Conservation (phyloP, 2,329 filamentous ascomycete species). For the Niveomyces coronatus region DNA sequence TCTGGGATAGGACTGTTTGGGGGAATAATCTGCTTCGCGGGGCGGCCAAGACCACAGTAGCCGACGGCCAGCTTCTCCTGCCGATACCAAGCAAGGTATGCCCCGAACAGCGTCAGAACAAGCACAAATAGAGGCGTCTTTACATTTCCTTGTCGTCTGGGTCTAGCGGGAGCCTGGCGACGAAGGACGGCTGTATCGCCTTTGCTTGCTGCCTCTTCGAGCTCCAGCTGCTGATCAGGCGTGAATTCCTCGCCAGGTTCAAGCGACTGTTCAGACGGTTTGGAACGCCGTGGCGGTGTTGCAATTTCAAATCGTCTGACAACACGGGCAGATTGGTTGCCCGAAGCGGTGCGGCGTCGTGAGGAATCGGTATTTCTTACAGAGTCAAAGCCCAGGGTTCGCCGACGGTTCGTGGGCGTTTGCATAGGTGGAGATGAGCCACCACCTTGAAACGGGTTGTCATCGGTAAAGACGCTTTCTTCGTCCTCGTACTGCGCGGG, state of each 20-base stretch:
- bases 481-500: constrained; percentile 29
- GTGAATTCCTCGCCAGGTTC: constrained; percentile 88
- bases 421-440: constrained; percentile 52
- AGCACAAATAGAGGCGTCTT: constrained; percentile 62
- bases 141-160: constrained; percentile 34
- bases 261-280: constrained; percentile 29
- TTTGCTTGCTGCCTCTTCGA: constrained; percentile 55
- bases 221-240: constrained; percentile 74
- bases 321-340: constrained; percentile 18
- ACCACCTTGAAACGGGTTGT: constrained; percentile 90
- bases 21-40: constrained; percentile 41
- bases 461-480: constrained; percentile 64
- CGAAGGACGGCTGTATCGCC: constrained; percentile 37
- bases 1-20: constrained; percentile 52
- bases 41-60: constrained; percentile 77
- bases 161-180: constrained; percentile 27
- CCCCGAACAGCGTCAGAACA: constrained; percentile 56
- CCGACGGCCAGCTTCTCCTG: constrained; percentile 95
- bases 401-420: constrained; percentile 39
- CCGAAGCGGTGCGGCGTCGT: constrained; percentile 34
- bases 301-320: constrained; percentile 51
- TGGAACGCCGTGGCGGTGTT: constrained; percentile 24
- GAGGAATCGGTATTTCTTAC: constrained; percentile 30
- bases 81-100: constrained; percentile 74
- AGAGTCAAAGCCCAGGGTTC: constrained; percentile 34